A percentile compares a stretch with the other conserved stretches of the same genome.
Conservation (phyloP, 768 basidiomycete genomes). For the Agaricus subrufescens region DNA sequence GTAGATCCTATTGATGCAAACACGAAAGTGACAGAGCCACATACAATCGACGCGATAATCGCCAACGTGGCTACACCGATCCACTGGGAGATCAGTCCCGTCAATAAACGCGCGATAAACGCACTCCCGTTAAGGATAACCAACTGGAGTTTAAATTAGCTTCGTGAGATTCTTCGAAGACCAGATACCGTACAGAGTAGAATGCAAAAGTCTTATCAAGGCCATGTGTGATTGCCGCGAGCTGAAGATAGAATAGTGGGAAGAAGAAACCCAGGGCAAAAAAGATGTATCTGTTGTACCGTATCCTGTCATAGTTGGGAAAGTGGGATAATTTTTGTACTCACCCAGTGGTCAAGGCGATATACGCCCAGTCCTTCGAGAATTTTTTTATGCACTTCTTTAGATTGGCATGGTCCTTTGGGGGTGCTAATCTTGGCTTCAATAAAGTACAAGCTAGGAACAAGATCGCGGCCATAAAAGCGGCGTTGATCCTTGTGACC, state of each 20-base stretch:
- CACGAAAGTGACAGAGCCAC: conserved; percentile 25
- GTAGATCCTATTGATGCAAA: conserved; percentile 24
- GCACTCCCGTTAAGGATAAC: neutral
- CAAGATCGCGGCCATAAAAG: conserved; percentile 6
- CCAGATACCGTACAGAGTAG: conserved; percentile 17
- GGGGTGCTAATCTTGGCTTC: conserved; percentile 17
- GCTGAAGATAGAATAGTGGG: conserved; percentile 36
- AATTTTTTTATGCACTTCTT: conserved; percentile 10
- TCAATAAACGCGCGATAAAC: neutral
- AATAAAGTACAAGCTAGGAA: conserved; percentile 24
- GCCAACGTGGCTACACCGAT: neutral
- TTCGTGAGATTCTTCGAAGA: neutral
- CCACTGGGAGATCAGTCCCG: neutral
- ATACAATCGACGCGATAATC: conserved; percentile 30
- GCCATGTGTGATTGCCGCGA: conserved; percentile 28
- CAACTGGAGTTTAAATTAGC: neutral
- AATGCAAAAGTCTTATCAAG: conserved; percentile 24
- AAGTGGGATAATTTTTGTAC: neutral
- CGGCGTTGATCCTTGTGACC: conserved; percentile 9
- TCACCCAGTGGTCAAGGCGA: conserved; percentile 13
- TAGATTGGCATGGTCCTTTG: conserved; percentile 18
- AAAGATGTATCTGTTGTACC: neutral
- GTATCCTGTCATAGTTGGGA: neutral
- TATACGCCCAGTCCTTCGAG: conserved; percentile 13
- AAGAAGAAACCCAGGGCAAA: conserved; percentile 23